Percentiles rank a stretch among this genome's conserved stretches.
These are phyloP conservation scores for Alternaria conjuncta DNA, from an alignment of 2,329 filamentous ascomycete genomes.

Conservation along the genomic window DNA sequence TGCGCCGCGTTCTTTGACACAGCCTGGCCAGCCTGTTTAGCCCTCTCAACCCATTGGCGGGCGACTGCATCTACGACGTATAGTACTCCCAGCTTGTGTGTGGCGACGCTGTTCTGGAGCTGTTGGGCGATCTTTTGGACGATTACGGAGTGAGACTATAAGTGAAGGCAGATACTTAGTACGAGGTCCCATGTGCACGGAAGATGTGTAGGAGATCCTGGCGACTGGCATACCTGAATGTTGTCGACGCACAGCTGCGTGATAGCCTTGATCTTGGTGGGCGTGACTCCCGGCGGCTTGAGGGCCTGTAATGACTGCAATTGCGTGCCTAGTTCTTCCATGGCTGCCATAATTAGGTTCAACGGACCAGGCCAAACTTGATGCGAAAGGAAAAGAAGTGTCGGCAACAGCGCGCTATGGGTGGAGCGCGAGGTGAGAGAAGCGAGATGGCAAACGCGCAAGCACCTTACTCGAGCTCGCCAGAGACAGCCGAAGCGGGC, in stretches of 20 bases:
- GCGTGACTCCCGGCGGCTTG: conserved; percentile 93
- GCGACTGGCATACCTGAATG: conserved; percentile 39
- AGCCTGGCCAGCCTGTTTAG: conserved; percentile 80
- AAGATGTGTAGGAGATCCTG: conserved; percentile 13
- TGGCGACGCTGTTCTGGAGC: conserved; percentile 91
- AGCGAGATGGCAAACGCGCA: conserved; percentile 33
- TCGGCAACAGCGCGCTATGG: conserved; percentile 11
- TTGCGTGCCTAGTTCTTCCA: conserved; percentile 88
- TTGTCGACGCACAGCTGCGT: conserved; percentile 80
- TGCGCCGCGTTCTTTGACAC: conserved; percentile 81
- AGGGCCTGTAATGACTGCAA: conserved; percentile 90
- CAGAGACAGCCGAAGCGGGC: conserved; percentile 27
- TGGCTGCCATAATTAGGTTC: conserved; percentile 65
- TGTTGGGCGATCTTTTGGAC: conserved; percentile 97
- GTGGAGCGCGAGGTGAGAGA: conserved; percentile 21
- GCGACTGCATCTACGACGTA: conserved; percentile 99
- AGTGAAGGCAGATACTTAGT: conserved; percentile 33
- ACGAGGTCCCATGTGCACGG: conserved; percentile 17
- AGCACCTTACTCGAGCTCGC: conserved; percentile 33
- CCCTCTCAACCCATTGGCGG: conserved; percentile 97
- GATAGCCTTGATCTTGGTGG: conserved; percentile 86
- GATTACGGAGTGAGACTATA: conserved; percentile 88
- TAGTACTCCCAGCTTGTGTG: conserved; percentile 97
- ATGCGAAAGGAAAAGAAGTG: conserved; percentile 23
- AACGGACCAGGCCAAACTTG: conserved; percentile 30